Evolutionary conservation across 306 rosid species (phyloP).

Genomic region (Lathyrus oleraceus): DNA sequence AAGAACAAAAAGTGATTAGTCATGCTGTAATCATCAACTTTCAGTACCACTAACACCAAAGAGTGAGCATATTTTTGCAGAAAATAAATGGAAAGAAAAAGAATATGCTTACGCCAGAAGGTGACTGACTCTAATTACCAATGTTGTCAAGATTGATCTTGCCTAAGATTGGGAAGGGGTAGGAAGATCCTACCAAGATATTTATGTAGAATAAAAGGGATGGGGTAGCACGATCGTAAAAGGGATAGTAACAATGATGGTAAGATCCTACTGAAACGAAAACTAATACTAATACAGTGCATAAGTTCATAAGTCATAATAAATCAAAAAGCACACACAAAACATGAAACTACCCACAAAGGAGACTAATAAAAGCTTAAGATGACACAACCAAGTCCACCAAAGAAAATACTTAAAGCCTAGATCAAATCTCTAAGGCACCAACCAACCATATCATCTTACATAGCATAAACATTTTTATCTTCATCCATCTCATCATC

Average conservation of each 20-base stretch:
- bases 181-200: background rate
- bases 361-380: background rate
- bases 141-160: background rate
- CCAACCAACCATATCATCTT: background rate
- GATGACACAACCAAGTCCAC: background rate
- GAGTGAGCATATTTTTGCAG: slow-evolving; percentile 27
- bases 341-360: background rate
- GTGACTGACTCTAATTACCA: slow-evolving; percentile 18
- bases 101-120: background rate
- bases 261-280: background rate
- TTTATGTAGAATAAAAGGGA: background rate
- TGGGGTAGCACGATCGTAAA: background rate
- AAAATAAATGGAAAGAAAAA: slow-evolving; percentile 7
- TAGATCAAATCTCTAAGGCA: background rate
- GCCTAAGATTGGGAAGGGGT: background rate
- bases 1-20: slow-evolving; percentile 8
- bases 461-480: background rate
- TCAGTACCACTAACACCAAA: slow-evolving; percentile 5
- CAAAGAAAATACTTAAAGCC: background rate
- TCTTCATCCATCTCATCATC: background rate
- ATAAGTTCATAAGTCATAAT: background rate
- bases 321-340: background rate
- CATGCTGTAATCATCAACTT: slow-evolving; percentile 20
- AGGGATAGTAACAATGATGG: background rate
- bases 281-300: background rate